Evolutionary conservation across 805 yeast species (phyloP).

Genomic region (Spathaspora boniae): DNA sequence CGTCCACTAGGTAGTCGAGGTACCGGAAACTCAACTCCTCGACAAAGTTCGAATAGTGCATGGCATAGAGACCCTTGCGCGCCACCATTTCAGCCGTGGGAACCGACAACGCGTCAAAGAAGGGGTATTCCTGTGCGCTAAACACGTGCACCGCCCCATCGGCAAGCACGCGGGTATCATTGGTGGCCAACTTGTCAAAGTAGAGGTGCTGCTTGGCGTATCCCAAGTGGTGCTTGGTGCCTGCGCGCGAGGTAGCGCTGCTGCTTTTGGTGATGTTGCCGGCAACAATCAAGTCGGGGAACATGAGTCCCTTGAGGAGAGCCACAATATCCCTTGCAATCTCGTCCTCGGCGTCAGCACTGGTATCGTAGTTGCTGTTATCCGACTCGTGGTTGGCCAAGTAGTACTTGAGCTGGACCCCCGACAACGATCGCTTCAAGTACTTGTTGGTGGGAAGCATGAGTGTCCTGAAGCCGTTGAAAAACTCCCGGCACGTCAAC

Average conservation of each 20-base stretch:
- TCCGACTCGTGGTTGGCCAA: conserved; percentile 19
- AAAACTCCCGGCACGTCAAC: conserved; percentile 24
- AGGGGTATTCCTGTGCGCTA: conserved; percentile 13
- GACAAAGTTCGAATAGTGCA: conserved; percentile 58
- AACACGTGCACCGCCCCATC: conserved; percentile 37
- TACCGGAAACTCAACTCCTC: conserved; percentile 65
- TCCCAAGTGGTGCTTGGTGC: conserved; percentile 2
- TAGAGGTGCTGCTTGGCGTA: conserved; percentile 11
- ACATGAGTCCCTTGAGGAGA: conserved; percentile 24
- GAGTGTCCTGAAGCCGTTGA: conserved; percentile 24
- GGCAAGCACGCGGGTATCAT: conserved; percentile 18
- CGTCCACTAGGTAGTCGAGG: conserved; percentile 54
- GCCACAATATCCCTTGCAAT: conserved; percentile 23
- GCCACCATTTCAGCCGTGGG: conserved; percentile 27
- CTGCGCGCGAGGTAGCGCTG: conserved; percentile 1
- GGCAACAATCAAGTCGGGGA: conserved; percentile 26
- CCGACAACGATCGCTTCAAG: conserved; percentile 23
- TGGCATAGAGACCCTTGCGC: conserved; percentile 33
- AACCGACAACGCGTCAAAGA: conserved; percentile 20
- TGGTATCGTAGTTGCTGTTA: conserved; percentile 17
- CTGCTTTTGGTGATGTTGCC: conserved; percentile 25
- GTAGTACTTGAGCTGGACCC: conserved; percentile 26
- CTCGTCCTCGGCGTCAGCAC: conserved; percentile 31
- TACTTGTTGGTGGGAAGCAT: conserved; percentile 33
- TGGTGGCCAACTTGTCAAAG: conserved; percentile 19